Evolutionary conservation across 257 asterid species (phyloP), one percentile per base, ranked within the genome.

Genomic region (Asclepias syriaca): DNA sequence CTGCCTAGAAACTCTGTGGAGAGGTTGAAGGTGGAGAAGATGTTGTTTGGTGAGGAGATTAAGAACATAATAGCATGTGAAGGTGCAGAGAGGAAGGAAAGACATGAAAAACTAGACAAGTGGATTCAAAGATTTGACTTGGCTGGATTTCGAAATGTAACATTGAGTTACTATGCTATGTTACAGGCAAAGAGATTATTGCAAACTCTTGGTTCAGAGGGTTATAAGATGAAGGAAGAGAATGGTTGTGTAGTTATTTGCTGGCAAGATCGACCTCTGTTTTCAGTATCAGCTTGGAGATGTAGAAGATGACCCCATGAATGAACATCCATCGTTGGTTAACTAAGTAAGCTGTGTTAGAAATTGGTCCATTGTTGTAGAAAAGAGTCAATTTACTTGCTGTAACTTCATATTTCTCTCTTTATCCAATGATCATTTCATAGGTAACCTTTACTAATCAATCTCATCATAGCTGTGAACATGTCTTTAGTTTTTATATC

Each of bases 191-290:
- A 84, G 81, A 83, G 96, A 71, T 69, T 94, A 65, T 74, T 94
- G 78, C 96, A 91, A 78, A 80, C 87, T 27, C 82, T 76, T 43
- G 82, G 85, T 61, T 85, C 95, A 70, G 98, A 91, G 24, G 98
- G 98, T 18, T 94, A 91, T 80, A 94, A 85, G 89, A 94, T 94
- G 24, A 91, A 79, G 75, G 97, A 91, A 75, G 96, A 89, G 71
- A 87, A 82, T 29, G 97, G 96, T 2, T 77, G 90, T 2, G 89
- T 89, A 61, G 96, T 91, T 66, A 88, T 88, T 50, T 91, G 96
- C 78, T 94, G 98, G 98, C 96, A 94, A 57, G 98, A 94, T 86
- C 85, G 96, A 4, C 85, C 97, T 45, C 90, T 94, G 46, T 84
- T 88, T 81, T 84, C 96, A 0, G 91, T 94, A 0, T 89, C 98